Evolutionary conservation across 768 basidiomycete genomes (phyloP).

Genomic region (Cystofilobasidium capitatum): DNA sequence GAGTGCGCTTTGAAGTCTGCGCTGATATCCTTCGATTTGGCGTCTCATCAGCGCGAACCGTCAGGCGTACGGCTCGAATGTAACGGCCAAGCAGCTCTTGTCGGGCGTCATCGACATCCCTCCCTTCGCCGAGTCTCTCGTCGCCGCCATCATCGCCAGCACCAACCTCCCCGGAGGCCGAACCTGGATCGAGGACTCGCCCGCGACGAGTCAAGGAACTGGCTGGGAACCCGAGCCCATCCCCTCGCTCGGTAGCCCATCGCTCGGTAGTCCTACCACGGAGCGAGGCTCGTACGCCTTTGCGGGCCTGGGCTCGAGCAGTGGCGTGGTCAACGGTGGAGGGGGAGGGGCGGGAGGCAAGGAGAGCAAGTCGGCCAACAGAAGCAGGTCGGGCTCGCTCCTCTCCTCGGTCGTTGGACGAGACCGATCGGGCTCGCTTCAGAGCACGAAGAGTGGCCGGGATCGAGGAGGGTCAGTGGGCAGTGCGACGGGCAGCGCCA

Average conservation of each 20-base stretch:
- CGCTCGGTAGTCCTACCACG: not conserved
- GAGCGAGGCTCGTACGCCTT: slow-evolving; percentile 5
- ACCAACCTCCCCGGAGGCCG: slow-evolving; percentile 48
- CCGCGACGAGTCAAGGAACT: not conserved
- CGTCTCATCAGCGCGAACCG: slow-evolving; percentile 22
- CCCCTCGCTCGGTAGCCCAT: not conserved
- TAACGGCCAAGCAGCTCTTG: slow-evolving; percentile 69
- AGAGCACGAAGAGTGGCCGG: not conserved
- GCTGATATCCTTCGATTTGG: not conserved
- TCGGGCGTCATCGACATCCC: slow-evolving; percentile 66
- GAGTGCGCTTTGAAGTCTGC: slow-evolving; percentile 59
- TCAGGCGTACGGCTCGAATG: slow-evolving; percentile 42
- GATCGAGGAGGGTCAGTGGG: slow-evolving; percentile 13
- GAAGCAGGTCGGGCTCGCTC: slow-evolving; percentile 3
- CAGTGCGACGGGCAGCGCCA: not conserved
- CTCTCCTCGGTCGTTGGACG: slow-evolving; percentile 1
- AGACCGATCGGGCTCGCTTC: not conserved
- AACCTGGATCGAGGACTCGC: slow-evolving; percentile 54
- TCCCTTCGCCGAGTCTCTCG: slow-evolving; percentile 64
- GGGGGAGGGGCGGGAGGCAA: not conserved
- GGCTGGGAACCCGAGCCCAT: slow-evolving; percentile 6
- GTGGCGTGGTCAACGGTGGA: not conserved
- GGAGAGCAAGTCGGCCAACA: not conserved
- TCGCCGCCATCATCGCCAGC: slow-evolving; percentile 49
- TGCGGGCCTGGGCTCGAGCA: slow-evolving; percentile 5